Evolutionary conservation across 2,329 filamentous ascomycete genomes (phyloP).

Genomic region (Leptographium wingfieldii): DNA sequence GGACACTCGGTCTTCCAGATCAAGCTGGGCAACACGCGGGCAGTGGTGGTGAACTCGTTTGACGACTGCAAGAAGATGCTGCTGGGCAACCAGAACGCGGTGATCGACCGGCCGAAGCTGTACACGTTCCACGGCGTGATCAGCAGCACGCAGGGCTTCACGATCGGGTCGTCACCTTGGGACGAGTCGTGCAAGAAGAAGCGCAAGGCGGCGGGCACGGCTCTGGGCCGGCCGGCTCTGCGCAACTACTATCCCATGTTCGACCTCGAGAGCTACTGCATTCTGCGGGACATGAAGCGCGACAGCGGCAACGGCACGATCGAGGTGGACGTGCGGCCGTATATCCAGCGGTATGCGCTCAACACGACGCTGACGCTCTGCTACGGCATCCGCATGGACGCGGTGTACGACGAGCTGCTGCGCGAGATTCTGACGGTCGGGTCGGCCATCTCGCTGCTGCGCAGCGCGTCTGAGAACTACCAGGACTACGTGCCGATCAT

Average conservation of each 20-base stretch:
- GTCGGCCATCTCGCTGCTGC: constrained; percentile 60
- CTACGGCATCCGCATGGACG: constrained; percentile 62
- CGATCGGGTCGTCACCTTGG: constrained; percentile 75
- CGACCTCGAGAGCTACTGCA: constrained; percentile 60
- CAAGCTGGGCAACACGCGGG: constrained; percentile 55
- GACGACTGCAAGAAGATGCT: constrained; percentile 62
- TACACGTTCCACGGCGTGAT: constrained; percentile 76
- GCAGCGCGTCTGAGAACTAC: constrained; percentile 58
- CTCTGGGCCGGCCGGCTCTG: constrained; percentile 55
- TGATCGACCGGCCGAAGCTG: constrained; percentile 66
- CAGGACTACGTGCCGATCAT: constrained; percentile 48
- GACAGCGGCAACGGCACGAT: constrained; percentile 32
- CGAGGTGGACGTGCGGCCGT: constrained; percentile 58
- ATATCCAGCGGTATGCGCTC: constrained; percentile 64
- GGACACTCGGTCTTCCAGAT: constrained; percentile 51
- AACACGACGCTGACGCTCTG: constrained; percentile 69
- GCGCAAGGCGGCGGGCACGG: constrained; percentile 66
- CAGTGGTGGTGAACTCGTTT: constrained; percentile 70
- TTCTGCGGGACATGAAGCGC: constrained; percentile 57
- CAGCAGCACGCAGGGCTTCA: constrained; percentile 65
- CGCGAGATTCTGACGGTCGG: constrained; percentile 66
- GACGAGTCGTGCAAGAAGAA: constrained; percentile 68
- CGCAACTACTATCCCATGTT: constrained; percentile 75
- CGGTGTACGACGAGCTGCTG: constrained; percentile 38
- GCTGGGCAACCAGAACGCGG: constrained; percentile 64